phyloP scores from a whole-genome alignment of 306 rosid genomes.

The Vigna nakashimae region DNA sequence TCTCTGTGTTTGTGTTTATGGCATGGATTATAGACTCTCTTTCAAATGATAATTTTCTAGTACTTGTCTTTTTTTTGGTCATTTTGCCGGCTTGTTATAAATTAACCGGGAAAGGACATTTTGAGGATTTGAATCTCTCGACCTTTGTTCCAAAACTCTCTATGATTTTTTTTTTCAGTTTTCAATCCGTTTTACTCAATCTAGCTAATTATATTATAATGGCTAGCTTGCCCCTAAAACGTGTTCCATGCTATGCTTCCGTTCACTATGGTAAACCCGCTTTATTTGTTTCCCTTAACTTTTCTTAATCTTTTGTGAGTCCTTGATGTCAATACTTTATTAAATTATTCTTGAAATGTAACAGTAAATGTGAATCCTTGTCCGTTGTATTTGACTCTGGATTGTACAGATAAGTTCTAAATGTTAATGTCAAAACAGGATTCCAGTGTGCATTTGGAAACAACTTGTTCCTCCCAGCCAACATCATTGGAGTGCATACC shows the following conservation, averaged over 20 bases:
- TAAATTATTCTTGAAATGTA: constrained; percentile 19
- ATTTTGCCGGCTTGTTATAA: neutral
- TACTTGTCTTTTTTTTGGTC: neutral
- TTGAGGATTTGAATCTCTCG: neutral
- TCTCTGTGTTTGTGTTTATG: neutral
- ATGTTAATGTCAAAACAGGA: constrained; percentile 26
- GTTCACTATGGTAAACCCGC: neutral
- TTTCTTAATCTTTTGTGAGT: neutral
- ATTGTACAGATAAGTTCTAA: neutral
- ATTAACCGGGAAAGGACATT: neutral
- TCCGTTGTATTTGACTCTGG: constrained; percentile 8
- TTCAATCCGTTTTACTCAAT: neutral
- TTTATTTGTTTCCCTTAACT: neutral
- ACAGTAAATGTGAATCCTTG: neutral
- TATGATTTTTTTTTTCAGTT: neutral
- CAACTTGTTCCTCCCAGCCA: constrained; percentile 15
- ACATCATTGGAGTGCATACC: neutral
- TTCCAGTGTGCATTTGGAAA: neutral
- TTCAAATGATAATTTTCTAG: neutral
- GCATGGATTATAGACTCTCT: too few relatives aligned
- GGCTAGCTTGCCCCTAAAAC: neutral
- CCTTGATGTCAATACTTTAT: neutral
- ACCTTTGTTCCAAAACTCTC: neutral
- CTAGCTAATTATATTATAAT: neutral
- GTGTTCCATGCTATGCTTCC: neutral